Base-by-base conservation (phyloP, 108 stramenopile species). In the Fistulifera pelliculosa region DNA sequence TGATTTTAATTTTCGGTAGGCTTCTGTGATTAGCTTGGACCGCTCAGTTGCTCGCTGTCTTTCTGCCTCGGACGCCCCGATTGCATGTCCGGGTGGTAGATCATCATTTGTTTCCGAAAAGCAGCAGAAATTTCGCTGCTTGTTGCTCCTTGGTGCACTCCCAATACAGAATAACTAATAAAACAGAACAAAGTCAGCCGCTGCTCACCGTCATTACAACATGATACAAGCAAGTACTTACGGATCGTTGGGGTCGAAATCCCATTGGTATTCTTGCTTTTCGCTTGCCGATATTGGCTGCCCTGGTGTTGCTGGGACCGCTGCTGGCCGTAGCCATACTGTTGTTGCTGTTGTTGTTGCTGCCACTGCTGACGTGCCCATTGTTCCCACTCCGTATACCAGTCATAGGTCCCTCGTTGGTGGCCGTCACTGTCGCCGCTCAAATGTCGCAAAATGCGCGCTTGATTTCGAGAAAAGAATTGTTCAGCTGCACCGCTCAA, bases 71-170 rank as follows among this genome's bases (percentile, higher is more conserved):
- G 76, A 58, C 10, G 74, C 76, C 35, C 74, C n/a, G 59, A 55
- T 27, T 43, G 42, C 27, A 59, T 58, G 48, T 85, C 87, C 8
- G 87, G 87, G 52, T 89, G 87, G 56, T 84, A 66, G 52, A 84
- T 76, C 35, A 88, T 49, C 87, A 88, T 88, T 64, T 84, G 77
- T 56, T 70, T 66, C 22, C 87, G 79, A 70, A 85, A 89, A 3
- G 87, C 87, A 43, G 77, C 76, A 2, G 81, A 80, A 22, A 85
- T 79, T 53, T 90, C 77, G 25, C 64, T 55, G 31, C 82, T 79
- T 1, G 84, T 75, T n/a, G 80, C 75, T 48, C 60, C 65, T 39
- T 76, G 62, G 14, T 54, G 19, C 17, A 90, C 60, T 1, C 79
- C 83, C 0, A 90, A 60, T 16, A 90, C 83, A 17, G 73, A 72